A percentile compares a stretch with the other conserved stretches of the same genome.
Conservation (phyloP, 2,329 filamentous ascomycete species). For the Elsinoe fawcettii region DNA sequence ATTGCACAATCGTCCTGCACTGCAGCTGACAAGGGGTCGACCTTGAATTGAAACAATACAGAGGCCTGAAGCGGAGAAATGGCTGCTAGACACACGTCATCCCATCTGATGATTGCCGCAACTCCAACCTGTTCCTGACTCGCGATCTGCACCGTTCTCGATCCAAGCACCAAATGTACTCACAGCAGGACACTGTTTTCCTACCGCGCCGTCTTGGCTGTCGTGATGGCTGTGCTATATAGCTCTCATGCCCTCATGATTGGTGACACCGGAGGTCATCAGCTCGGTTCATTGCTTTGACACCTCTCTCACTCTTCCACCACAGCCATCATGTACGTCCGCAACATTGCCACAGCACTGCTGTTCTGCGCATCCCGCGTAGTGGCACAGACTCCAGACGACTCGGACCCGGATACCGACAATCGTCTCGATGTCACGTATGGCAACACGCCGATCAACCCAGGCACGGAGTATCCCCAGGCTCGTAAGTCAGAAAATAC, state of each 20-base stretch:
- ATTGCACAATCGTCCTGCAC: not conserved
- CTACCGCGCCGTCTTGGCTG: slow-evolving; percentile 4
- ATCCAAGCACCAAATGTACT: slow-evolving; percentile 10
- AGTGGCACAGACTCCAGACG: slow-evolving; percentile 7
- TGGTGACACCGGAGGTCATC: not conserved
- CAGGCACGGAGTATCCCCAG: slow-evolving; percentile 6
- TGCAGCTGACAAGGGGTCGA: not conserved
- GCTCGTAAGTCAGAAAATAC: not conserved
- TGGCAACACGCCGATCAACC: slow-evolving; percentile 10
- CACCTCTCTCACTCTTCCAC: not conserved
- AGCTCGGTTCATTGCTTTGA: not conserved
- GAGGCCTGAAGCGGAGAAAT: not conserved
- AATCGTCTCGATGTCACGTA: slow-evolving; percentile 8
- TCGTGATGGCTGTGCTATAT: slow-evolving; percentile 7
- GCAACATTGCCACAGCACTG: slow-evolving; percentile 5
- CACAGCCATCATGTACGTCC: slow-evolving; percentile 3
- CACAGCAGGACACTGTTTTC: not conserved
- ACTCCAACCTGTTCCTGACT: slow-evolving; percentile 10
- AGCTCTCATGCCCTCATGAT: not conserved
- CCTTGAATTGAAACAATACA: not conserved
- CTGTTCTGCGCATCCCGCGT: slow-evolving; percentile 5
- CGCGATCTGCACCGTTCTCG: slow-evolving; percentile 8
- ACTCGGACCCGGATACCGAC: not conserved
- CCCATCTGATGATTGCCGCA: not conserved
- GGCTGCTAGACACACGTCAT: slow-evolving; percentile 1